Evolutionary conservation across 2,329 filamentous ascomycete species (phyloP).

Genomic region (Lachnellula suecica): DNA sequence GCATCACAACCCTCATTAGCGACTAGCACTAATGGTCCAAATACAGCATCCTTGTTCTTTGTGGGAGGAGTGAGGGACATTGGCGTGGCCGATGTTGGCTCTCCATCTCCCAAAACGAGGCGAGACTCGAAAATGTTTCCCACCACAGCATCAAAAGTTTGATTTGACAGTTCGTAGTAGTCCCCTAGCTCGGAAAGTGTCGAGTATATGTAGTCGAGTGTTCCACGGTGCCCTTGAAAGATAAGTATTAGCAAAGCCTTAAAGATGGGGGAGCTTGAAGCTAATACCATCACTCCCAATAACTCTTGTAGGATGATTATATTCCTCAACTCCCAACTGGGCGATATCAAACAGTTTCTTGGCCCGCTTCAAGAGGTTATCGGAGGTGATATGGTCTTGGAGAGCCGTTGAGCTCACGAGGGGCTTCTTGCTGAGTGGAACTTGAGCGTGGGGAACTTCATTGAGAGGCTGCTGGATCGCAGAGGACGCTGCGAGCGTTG

Average conservation of each 20-base stretch:
- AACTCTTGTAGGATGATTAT: slow-evolving; percentile 68
- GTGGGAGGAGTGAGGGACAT: slow-evolving; percentile 70
- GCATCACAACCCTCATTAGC: slow-evolving; percentile 61
- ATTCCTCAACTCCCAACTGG: slow-evolving; percentile 56
- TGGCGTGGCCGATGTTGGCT: slow-evolving; percentile 49
- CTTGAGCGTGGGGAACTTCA: background rate
- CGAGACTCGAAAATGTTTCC: slow-evolving; percentile 59
- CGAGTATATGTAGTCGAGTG: slow-evolving; percentile 60
- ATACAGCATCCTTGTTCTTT: slow-evolving; percentile 55
- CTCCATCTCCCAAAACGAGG: slow-evolving; percentile 53
- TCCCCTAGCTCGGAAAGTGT: slow-evolving; percentile 53
- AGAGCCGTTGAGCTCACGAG: slow-evolving; percentile 51
- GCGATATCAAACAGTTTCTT: slow-evolving; percentile 63
- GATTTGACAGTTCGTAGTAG: slow-evolving; percentile 63
- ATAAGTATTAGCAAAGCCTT: slow-evolving; percentile 13
- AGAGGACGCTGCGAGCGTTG: slow-evolving; percentile 9
- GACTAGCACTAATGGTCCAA: slow-evolving; percentile 59
- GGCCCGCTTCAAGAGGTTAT: slow-evolving; percentile 58
- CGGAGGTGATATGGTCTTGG: slow-evolving; percentile 53
- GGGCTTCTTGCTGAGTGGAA: slow-evolving; percentile 6
- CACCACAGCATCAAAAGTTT: slow-evolving; percentile 62
- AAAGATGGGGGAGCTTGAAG: slow-evolving; percentile 1
- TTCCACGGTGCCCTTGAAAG: slow-evolving; percentile 58
- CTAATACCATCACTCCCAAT: slow-evolving; percentile 62
- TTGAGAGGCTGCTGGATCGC: slow-evolving; percentile 10